These are phyloP conservation scores for Zea mays DNA, from an alignment of 176 grass and related monocot genomes.

Conservation along the genomic window Zm-B73-REFERENCE-NAM-5.0 NC_050098.1:232585001-232585500, in stretches of 20 bases:
- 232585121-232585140: conserved; percentile 5
- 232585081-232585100: background rate
- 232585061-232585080: background rate
- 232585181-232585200: background rate
- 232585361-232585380: background rate
- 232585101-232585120: background rate
- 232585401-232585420: background rate
- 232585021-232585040: conserved; percentile 4
- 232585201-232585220: background rate
- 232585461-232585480: too few species aligned
- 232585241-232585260: background rate
- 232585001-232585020: background rate
- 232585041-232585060: conserved; percentile 18
- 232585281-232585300: background rate
- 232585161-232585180: background rate
- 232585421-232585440: background rate
- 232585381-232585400: too few species aligned
- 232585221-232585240: background rate
- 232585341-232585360: background rate
- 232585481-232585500: too few species aligned
- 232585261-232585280: conserved; percentile 3
- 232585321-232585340: background rate
- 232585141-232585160: conserved; percentile 16
- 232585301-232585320: background rate
- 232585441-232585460: background rate